Evolutionary conservation across 1,139 yeast genomes (phyloP).

Genomic region (Fermentozyma sake): DNA sequence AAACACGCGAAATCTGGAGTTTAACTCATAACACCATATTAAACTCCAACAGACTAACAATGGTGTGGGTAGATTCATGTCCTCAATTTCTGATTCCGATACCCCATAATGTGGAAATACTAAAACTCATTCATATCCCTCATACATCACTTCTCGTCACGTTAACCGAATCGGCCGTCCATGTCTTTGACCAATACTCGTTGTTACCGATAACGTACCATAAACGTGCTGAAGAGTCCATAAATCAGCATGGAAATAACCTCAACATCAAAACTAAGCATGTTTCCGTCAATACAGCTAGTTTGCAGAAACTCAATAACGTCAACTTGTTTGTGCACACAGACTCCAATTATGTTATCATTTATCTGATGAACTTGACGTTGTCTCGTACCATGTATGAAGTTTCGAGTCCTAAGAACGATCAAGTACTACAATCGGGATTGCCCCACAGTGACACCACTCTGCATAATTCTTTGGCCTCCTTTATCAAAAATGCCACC

Average conservation of each 20-base stretch:
- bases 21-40: conserved; percentile 1
- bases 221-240: conserved; percentile 25
- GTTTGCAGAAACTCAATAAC: conserved; percentile 22
- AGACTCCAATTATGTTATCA: conserved; percentile 25
- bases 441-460: conserved; percentile 28
- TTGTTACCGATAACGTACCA: conserved; percentile 34
- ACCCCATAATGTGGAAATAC: conserved; percentile 18
- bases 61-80: conserved; percentile 38
- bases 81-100: conserved; percentile 30
- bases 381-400: conserved; percentile 31
- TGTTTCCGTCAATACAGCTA: conserved; percentile 23
- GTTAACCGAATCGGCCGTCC: conserved; percentile 25
- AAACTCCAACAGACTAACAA: conserved; percentile 6
- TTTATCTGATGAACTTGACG: conserved; percentile 31
- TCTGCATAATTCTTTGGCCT: conserved; percentile 24
- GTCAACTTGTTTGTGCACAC: conserved; percentile 36
- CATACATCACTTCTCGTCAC: conserved; percentile 34
- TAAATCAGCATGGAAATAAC: conserved; percentile 32
- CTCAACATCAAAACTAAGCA: conserved; percentile 23
- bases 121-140: conserved; percentile 25
- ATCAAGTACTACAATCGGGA: conserved; percentile 29
- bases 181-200: conserved; percentile 26
- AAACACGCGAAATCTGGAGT: conserved; percentile 1
- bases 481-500: conserved; percentile 34
- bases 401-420: conserved; percentile 20